Conservation (phyloP, 371 early-diverging fungal species). For the Smittium mucronatum region DNA sequence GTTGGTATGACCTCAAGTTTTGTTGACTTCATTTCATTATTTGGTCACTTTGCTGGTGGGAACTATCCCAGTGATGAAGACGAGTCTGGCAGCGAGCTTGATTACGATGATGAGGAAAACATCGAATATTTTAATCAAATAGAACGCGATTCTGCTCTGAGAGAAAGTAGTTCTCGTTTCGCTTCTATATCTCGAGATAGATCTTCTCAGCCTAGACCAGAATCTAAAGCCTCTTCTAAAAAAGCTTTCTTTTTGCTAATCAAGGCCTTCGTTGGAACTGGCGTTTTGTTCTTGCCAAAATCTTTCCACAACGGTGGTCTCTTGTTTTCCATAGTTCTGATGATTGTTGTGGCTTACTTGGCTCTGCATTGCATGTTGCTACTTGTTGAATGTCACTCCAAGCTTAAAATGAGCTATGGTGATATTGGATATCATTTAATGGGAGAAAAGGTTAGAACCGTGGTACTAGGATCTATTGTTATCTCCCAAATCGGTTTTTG, state of each 20-base stretch:
- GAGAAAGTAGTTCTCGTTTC: neutral
- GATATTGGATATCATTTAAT: constrained; percentile 76
- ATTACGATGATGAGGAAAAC: constrained; percentile 29
- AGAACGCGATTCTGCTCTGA: neutral
- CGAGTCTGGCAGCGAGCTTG: constrained; percentile 38
- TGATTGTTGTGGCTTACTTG: constrained; percentile 47
- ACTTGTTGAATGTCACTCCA: constrained; percentile 48
- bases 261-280: constrained; percentile 69
- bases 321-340: constrained; percentile 45
- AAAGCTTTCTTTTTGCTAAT: constrained; percentile 59
- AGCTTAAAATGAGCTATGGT: constrained; percentile 69
- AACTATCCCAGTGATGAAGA: constrained; percentile 73
- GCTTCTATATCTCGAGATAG: neutral
- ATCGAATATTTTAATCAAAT: neutral
- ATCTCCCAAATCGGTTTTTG: constrained; percentile 81
- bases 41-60: constrained; percentile 91
- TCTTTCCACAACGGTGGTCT: constrained; percentile 72
- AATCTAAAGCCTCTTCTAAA: constrained; percentile 42
- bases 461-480: constrained; percentile 69
- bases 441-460: constrained; percentile 60
- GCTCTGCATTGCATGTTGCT: constrained; percentile 55
- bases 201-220: neutral
- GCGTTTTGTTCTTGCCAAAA: constrained; percentile 63
- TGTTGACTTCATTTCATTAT: constrained; percentile 85
- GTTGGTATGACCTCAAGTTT: constrained; percentile 73